phyloP scores from a whole-genome alignment of 78 protist genomes.

The Capsaspora owczarzaki region DNA sequence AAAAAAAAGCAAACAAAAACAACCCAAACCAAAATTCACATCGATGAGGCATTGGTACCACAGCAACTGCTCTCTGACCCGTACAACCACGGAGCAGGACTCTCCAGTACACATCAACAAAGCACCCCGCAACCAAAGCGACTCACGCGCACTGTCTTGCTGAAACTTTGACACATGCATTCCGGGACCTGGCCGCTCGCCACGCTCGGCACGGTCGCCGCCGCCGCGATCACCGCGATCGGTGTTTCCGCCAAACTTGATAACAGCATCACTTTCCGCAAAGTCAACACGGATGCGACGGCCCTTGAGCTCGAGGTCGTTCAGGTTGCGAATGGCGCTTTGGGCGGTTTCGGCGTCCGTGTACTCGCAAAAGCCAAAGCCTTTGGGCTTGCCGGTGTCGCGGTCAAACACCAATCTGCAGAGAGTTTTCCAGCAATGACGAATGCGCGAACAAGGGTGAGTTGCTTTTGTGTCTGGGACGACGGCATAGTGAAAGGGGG shows the following conservation, averaged over 20 bases:
- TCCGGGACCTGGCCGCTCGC: too few relatives aligned
- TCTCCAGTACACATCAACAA: not conserved
- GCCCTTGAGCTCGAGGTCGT: constrained; percentile 41
- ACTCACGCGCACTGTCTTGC: not conserved
- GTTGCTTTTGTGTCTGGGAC: not conserved
- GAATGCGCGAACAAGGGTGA: not conserved
- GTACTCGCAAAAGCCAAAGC: constrained; percentile 83
- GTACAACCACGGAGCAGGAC: not conserved
- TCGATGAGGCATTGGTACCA: too few relatives aligned
- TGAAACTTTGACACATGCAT: not conserved
- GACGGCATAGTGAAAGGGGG: not conserved
- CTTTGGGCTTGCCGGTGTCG: constrained; percentile 71
- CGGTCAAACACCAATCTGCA: constrained; percentile 62
- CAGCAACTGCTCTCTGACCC: too few relatives aligned
- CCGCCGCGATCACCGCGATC: not conserved
- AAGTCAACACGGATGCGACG: constrained; percentile 43
- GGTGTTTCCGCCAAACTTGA: not conserved
- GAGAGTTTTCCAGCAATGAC: not conserved
- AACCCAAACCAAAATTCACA: too few relatives aligned
- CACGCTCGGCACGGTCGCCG: too few relatives aligned
- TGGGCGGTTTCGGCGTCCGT: constrained; percentile 60
- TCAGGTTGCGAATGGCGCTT: constrained; percentile 63
- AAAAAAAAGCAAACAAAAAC: too few relatives aligned
- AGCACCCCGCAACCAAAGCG: not conserved
- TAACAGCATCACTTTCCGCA: constrained; percentile 36